These are phyloP conservation scores for Rosa multiflora DNA, from an alignment of 306 rosid species.

Conservation along the genomic window DNA sequence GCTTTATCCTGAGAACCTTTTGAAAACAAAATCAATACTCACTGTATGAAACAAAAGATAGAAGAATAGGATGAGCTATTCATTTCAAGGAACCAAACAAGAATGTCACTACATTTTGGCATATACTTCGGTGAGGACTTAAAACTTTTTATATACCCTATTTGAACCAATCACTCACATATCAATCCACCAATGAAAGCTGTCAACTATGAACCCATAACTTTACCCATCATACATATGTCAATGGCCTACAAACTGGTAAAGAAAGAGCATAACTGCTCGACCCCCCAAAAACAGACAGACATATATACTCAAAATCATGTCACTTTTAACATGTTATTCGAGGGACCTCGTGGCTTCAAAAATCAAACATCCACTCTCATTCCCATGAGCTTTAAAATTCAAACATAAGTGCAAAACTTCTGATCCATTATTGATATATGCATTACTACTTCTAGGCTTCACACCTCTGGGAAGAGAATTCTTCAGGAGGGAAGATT, in stretches of 20 bases:
- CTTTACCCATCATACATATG: not conserved
- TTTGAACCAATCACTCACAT: not conserved
- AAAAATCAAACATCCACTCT: not conserved
- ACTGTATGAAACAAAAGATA: not conserved
- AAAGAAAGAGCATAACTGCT: not conserved
- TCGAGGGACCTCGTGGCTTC: not conserved
- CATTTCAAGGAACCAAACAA: not conserved
- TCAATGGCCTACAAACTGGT: not conserved
- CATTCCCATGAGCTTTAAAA: not conserved
- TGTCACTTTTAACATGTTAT: not conserved
- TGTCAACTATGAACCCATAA: not conserved
- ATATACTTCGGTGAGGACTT: not conserved
- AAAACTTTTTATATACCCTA: not conserved
- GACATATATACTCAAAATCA: not conserved
- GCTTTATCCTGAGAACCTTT: not conserved
- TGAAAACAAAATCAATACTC: not conserved
- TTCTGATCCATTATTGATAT: too few species aligned
- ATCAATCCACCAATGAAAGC: not conserved
- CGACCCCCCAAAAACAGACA: not conserved
- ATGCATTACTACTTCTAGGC: too few species aligned
- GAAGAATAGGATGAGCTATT: not conserved
- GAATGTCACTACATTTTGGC: not conserved
- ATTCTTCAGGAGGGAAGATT: too few species aligned
- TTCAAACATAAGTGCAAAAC: not conserved
- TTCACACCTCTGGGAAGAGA: too few species aligned